These are phyloP conservation scores for Physcomitrellopsis africana DNA, from an alignment of 225 moss, liverwort and hornwort genomes.

Conservation along the genomic window DNA sequence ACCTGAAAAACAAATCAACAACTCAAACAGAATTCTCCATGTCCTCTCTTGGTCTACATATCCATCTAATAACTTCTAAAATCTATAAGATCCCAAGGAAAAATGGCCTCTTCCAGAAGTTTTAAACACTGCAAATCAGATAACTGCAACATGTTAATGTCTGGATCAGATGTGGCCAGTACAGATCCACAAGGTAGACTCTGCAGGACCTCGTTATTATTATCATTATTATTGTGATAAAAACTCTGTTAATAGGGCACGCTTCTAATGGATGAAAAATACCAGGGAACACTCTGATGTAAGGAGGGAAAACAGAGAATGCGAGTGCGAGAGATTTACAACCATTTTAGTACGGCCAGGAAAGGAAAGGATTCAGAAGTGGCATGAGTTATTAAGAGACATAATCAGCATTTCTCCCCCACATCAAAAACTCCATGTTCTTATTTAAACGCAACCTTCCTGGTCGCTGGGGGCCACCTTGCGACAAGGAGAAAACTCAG, in stretches of 20 bases:
- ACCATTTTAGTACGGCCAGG: too few relatives aligned
- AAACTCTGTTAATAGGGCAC: neutral
- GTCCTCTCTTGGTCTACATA: neutral
- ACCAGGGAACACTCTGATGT: neutral
- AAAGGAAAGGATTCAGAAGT: too few relatives aligned
- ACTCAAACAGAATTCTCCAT: neutral
- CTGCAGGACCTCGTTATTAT: neutral
- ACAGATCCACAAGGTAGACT: neutral
- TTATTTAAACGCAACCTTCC: neutral
- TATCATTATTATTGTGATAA: neutral
- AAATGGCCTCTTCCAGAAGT: neutral
- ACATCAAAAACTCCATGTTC: neutral
- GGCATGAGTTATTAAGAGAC: neutral
- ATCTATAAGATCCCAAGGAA: neutral
- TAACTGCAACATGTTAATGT: neutral
- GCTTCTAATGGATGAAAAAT: too few relatives aligned
- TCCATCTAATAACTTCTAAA: neutral
- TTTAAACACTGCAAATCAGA: neutral
- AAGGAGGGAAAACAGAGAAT: neutral
- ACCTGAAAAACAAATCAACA: constrained; percentile 21
- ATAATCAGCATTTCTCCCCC: neutral
- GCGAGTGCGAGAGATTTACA: too few relatives aligned
- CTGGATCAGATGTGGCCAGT: neutral
- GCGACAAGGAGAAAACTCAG: neutral
- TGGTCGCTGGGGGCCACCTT: neutral